Base-by-base conservation (phyloP, 148 eudicot species). In the Tetragonia tetragonoides region DNA sequence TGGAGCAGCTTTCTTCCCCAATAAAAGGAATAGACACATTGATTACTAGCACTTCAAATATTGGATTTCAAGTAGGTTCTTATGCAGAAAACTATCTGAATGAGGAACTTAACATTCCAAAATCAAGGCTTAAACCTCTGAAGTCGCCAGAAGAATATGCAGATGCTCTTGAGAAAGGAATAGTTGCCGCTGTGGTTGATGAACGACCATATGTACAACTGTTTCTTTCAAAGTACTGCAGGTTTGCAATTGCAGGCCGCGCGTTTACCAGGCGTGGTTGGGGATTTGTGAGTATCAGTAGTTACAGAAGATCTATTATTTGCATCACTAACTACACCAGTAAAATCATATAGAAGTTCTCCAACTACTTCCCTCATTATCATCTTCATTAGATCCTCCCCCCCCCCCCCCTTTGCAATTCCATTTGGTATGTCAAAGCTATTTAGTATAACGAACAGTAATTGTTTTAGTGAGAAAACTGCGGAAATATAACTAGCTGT, bases 171-270 rank as follows among this genome's bases (percentile, higher is more conserved):
- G 73, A 69, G 49, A 76, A 65, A n/a, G 90, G 97, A 53, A 81
- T 81, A 62, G 97, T 95, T 79, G 89, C 90, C 80, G 99, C 97
- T 42, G 90, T 95, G 46, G 97, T 95, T 37, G 99, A 95, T 73
- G 99, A 95, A 79, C 88, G 85, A 12, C 94, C 97, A 0, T 95
- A 95, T 63, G 70, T 95, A 3, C 93, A 91, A 49, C 77, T 87
- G 56, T 91, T 95, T 78, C 87, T 92, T 60, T 81, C 97, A 0
- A 82, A 61, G 46, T 8, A 90, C 67, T 92, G 99, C 84, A 77
- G 72, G 68, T 92, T 89, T 81, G 80, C 88, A 49, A 75, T 84
- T 63, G 93, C 89, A 2, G 97, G 97, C 41, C 92, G 74, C 76
- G 88, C 88, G 77, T 95, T 95, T 84, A 91, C 97, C 7, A 91